A percentile compares a stretch with the other conserved stretches of the same genome.
phyloP scores from a whole-genome alignment of 1,284 basidiomycete species.

The Neotropicomus parvogracilis region DNA sequence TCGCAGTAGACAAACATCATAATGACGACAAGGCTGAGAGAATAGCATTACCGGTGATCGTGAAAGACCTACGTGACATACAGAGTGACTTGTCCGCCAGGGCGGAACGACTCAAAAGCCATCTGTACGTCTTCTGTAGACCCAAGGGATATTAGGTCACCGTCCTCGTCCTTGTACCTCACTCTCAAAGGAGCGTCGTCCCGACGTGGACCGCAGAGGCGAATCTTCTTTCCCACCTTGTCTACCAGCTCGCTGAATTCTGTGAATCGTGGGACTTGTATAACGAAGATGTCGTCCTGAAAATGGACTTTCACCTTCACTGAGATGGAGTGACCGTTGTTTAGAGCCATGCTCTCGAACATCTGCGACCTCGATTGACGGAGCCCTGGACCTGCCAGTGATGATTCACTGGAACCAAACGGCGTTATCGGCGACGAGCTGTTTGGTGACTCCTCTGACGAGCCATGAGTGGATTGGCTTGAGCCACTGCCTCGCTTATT shows the following conservation, averaged over 20 bases:
- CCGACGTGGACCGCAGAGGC: conserved; percentile 75
- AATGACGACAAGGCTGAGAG: conserved; percentile 5
- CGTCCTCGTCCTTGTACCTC: conserved; percentile 88
- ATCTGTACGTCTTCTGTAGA: conserved; percentile 89
- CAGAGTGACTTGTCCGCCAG: conserved; percentile 70
- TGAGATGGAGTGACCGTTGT: conserved; percentile 35
- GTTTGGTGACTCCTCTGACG: conserved; percentile 77
- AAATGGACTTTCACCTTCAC: conserved; percentile 88
- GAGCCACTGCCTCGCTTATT: conserved; percentile 74
- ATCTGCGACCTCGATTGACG: conserved; percentile 54
- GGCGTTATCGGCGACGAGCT: conserved; percentile 79
- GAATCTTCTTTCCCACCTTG: conserved; percentile 89
- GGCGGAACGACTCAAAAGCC: conserved; percentile 77
- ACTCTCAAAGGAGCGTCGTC: conserved; percentile 76
- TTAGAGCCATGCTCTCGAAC: conserved; percentile 41
- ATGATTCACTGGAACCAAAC: conserved; percentile 81
- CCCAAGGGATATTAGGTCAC: conserved; percentile 81
- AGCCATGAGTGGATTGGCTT: conserved; percentile 69
- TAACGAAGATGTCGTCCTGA: conserved; percentile 88
- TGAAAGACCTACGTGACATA: conserved; percentile 55
- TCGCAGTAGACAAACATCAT: conserved; percentile 9
- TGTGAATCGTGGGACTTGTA: conserved; percentile 78
- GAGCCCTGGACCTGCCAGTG: conserved; percentile 52
- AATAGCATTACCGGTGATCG: conserved; percentile 3
- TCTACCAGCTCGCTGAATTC: conserved; percentile 82